Conservation (phyloP, 2,329 filamentous ascomycete genomes). For the Aquanectria penicillioides region DNA sequence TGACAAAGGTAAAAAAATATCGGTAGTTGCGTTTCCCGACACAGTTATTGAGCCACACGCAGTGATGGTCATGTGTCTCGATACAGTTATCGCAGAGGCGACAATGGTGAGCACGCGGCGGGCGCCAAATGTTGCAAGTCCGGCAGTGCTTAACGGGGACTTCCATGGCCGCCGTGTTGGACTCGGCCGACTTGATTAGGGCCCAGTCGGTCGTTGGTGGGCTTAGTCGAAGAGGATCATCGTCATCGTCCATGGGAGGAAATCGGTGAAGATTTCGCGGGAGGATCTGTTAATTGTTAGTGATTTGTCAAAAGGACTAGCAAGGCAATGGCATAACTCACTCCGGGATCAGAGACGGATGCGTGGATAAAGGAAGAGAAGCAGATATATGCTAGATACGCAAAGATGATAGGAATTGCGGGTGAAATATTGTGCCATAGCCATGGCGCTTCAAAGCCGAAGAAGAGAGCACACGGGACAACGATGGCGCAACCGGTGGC, state of each 20-base stretch:
- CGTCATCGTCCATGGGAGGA: constrained; percentile 77
- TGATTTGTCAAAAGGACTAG: not conserved
- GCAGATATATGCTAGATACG: constrained; percentile 90
- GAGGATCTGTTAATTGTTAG: constrained; percentile 72
- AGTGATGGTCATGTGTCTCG: constrained; percentile 97
- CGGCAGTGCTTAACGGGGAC: constrained; percentile 98
- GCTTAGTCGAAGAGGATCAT: constrained; percentile 83
- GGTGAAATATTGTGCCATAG: constrained; percentile 88
- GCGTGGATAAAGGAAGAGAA: constrained; percentile 95
- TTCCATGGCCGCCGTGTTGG: constrained; percentile 88
- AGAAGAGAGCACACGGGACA: constrained; percentile 83
- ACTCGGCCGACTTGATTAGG: constrained; percentile 83
- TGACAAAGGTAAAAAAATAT: constrained; percentile 95
- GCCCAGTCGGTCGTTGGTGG: constrained; percentile 95
- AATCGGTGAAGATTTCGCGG: constrained; percentile 92
- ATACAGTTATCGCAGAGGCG: constrained; percentile 97
- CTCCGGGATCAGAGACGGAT: constrained; percentile 90
- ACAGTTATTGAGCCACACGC: constrained; percentile 99
- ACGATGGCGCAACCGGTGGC: constrained; percentile 84
- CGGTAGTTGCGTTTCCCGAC: constrained; percentile 97
- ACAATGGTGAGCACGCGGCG: constrained; percentile 94
- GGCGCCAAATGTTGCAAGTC: constrained; percentile 97
- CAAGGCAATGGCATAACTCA: constrained; percentile 66
- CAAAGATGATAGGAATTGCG: constrained; percentile 88
- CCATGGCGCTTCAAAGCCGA: constrained; percentile 85